These are phyloP conservation scores for Lepiota brunneoincarnata DNA, from an alignment of 768 basidiomycete genomes.

Conservation along the genomic window DNA sequence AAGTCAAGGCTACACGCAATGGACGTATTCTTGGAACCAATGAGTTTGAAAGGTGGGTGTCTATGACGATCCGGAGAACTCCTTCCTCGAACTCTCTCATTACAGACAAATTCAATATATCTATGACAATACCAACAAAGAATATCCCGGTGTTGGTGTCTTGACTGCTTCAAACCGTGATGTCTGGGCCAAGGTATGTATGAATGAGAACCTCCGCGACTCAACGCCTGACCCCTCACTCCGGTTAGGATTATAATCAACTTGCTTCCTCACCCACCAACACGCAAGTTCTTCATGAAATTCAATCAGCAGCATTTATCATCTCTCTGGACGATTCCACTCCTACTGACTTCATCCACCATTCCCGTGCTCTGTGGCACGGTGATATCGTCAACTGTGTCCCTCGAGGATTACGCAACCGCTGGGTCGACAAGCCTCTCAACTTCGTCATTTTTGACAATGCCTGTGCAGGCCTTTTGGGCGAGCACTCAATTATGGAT, in stretches of 20 bases:
- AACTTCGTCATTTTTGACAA: slow-evolving; percentile 88
- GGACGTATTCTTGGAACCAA: slow-evolving; percentile 59
- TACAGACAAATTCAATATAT: slow-evolving; percentile 70
- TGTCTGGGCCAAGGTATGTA: slow-evolving; percentile 77
- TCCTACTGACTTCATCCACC: slow-evolving; percentile 49
- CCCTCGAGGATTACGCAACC: slow-evolving; percentile 62
- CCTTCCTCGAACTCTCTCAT: neutral
- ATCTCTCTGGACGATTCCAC: slow-evolving; percentile 72
- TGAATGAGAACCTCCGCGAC: neutral
- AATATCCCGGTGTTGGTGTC: slow-evolving; percentile 74
- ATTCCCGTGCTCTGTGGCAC: slow-evolving; percentile 80
- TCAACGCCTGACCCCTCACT: neutral
- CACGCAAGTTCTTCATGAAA: slow-evolving; percentile 58
- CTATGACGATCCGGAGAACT: neutral
- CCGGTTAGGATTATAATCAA: slow-evolving; percentile 55
- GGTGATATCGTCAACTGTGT: slow-evolving; percentile 54
- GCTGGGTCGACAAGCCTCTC: slow-evolving; percentile 89
- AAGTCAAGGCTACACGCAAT: slow-evolving; percentile 56
- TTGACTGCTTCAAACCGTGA: slow-evolving; percentile 81
- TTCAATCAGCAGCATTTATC: slow-evolving; percentile 85
- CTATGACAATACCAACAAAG: slow-evolving; percentile 57
- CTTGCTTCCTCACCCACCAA: slow-evolving; percentile 63
- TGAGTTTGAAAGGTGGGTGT: slow-evolving; percentile 61
- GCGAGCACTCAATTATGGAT: slow-evolving; percentile 92
- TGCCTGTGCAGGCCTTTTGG: slow-evolving; percentile 80